Percentiles rank a stretch among this genome's conserved stretches.
phyloP scores from a whole-genome alignment of 1,284 basidiomycete species.

The Sanghuangporus baumii region DNA sequence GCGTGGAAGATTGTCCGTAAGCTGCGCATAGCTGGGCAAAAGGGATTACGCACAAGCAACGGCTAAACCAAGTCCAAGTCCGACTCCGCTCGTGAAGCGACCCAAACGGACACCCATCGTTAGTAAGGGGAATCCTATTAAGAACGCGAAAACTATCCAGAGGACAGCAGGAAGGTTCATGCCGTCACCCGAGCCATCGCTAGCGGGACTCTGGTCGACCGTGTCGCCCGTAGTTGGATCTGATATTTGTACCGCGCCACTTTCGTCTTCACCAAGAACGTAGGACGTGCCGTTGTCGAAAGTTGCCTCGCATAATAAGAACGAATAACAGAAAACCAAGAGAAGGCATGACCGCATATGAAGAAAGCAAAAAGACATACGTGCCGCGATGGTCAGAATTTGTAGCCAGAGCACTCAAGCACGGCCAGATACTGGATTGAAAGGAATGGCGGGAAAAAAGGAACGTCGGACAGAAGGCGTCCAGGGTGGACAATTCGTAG shows the following conservation, averaged over 20 bases:
- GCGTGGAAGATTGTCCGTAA: constrained; percentile 8
- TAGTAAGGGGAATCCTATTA: constrained; percentile 48
- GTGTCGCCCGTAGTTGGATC: constrained; percentile 36
- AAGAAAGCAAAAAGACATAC: constrained; percentile 1
- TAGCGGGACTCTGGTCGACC: constrained; percentile 48
- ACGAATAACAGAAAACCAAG: neutral
- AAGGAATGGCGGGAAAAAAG: constrained; percentile 4
- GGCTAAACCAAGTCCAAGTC: constrained; percentile 42
- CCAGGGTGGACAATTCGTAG: neutral
- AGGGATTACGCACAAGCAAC: constrained; percentile 39
- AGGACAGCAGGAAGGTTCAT: constrained; percentile 44
- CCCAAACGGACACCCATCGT: constrained; percentile 50
- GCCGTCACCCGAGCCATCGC: constrained; percentile 51
- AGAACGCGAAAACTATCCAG: constrained; percentile 50
- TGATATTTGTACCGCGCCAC: constrained; percentile 38
- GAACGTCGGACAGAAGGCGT: constrained; percentile 6
- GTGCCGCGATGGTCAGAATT: neutral
- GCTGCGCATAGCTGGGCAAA: constrained; percentile 1
- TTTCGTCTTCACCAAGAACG: constrained; percentile 33
- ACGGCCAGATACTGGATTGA: neutral
- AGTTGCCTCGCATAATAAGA: neutral
- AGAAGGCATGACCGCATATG: neutral
- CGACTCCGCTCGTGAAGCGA: constrained; percentile 48
- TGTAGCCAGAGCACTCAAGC: constrained; percentile 10
- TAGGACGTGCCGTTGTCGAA: constrained; percentile 11